phyloP scores from a whole-genome alignment of 2,329 filamentous ascomycete species.

The Shiraia bambusicola region DNA sequence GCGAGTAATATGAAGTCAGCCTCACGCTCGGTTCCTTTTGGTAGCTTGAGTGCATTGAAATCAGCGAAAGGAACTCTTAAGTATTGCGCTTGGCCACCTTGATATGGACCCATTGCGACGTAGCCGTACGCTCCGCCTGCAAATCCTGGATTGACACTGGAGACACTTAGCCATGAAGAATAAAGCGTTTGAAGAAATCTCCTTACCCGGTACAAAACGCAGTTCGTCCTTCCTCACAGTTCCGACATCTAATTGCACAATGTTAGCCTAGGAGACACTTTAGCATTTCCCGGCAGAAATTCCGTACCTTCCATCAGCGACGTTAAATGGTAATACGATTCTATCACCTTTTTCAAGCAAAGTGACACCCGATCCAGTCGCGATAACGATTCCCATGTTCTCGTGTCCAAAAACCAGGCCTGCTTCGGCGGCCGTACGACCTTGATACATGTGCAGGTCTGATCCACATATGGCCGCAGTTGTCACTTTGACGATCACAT shows the following conservation, averaged over 20 bases:
- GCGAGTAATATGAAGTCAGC: slow-evolving; percentile 59
- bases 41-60: slow-evolving; percentile 65
- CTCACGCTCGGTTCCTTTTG: slow-evolving; percentile 62
- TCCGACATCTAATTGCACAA: slow-evolving; percentile 52
- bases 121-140: slow-evolving; percentile 63
- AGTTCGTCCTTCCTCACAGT: slow-evolving; percentile 65
- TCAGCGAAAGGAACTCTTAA: slow-evolving; percentile 66
- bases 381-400: slow-evolving; percentile 61
- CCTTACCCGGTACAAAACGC: slow-evolving; percentile 62
- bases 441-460: slow-evolving; percentile 62
- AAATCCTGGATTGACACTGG: slow-evolving; percentile 58
- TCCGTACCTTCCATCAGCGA: slow-evolving; percentile 54
- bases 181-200: too few relatives aligned
- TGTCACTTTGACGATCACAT: slow-evolving; percentile 66
- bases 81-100: slow-evolving; percentile 64
- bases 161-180: slow-evolving; percentile 3
- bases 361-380: slow-evolving; percentile 60
- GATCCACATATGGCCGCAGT: slow-evolving; percentile 62
- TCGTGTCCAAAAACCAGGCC: slow-evolving; percentile 66
- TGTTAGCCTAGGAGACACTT: slow-evolving; percentile 14
- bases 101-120: slow-evolving; percentile 61
- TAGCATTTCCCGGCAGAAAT: too few relatives aligned
- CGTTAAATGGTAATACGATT: slow-evolving; percentile 67
- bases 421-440: slow-evolving; percentile 61
- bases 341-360: slow-evolving; percentile 64